These are phyloP conservation scores for Penicillium expansum DNA, from an alignment of 2,329 filamentous ascomycete genomes.

Conservation along the genomic window DNA sequence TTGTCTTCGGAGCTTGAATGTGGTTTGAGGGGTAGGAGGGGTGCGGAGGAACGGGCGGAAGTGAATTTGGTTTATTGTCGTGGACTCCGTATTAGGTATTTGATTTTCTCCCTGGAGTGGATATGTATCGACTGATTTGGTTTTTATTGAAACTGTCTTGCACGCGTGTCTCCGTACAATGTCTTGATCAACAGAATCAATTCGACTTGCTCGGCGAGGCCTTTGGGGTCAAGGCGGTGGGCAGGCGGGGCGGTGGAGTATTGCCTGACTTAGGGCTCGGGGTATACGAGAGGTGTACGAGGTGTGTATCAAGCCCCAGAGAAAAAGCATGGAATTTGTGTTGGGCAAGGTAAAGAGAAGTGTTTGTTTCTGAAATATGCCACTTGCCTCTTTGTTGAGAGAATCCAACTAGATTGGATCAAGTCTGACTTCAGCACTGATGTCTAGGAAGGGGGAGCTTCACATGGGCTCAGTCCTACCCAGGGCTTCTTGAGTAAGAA, in stretches of 20 bases:
- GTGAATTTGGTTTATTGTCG: not conserved
- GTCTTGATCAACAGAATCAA: slow-evolving; percentile 1
- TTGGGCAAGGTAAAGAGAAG: not conserved
- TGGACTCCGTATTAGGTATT: not conserved
- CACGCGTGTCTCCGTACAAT: not conserved
- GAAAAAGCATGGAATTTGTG: not conserved
- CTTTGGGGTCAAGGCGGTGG: slow-evolving; percentile 6
- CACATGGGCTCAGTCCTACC: not conserved
- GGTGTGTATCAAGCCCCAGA: not conserved
- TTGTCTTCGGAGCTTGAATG: slow-evolving; percentile 9
- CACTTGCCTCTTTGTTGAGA: not conserved
- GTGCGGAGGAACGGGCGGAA: slow-evolving; percentile 8
- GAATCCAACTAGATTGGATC: not conserved
- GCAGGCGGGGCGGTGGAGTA: not conserved
- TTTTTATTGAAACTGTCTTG: not conserved
- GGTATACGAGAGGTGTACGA: not conserved
- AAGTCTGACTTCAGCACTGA: not conserved
- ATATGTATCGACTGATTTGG: not conserved
- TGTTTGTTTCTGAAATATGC: not conserved
- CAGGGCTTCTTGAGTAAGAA: not conserved
- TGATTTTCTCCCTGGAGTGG: not conserved
- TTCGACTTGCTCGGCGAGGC: slow-evolving; percentile 1
- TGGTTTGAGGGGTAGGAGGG: slow-evolving; percentile 13
- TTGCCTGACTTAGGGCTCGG: slow-evolving; percentile 5
- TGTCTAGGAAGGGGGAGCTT: not conserved